Conservation (phyloP, 1,284 basidiomycete species). For the Microbotryum scabiosae region DNA sequence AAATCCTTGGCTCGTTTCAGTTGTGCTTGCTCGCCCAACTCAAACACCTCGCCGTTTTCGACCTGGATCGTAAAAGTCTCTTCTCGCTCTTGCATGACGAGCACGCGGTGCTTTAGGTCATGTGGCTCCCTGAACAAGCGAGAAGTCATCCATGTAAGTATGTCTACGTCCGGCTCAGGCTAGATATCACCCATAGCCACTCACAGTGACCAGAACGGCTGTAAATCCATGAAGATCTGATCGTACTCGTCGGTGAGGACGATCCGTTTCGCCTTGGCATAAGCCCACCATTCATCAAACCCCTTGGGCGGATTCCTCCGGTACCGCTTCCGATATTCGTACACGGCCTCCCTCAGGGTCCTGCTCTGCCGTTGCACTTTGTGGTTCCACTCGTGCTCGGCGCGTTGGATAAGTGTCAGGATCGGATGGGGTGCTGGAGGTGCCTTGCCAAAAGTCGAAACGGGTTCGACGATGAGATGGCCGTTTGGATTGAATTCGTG, state of each 20-base stretch:
- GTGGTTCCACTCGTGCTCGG: slow-evolving; percentile 43
- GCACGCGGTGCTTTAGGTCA: slow-evolving; percentile 27
- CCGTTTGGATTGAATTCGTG: slow-evolving; percentile 25
- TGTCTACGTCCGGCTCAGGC: not conserved
- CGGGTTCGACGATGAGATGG: slow-evolving; percentile 27
- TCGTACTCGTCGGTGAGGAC: slow-evolving; percentile 30
- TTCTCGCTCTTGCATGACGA: slow-evolving; percentile 32
- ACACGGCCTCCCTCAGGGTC: slow-evolving; percentile 44
- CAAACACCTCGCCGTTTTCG: slow-evolving; percentile 14
- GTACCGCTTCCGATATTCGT: slow-evolving; percentile 43
- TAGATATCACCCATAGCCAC: not conserved
- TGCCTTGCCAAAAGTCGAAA: slow-evolving; percentile 8
- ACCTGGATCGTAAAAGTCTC: slow-evolving; percentile 35
- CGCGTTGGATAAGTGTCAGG: slow-evolving; percentile 42
- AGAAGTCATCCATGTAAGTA: not conserved
- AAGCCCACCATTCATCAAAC: slow-evolving; percentile 32
- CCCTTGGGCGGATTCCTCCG: slow-evolving; percentile 41
- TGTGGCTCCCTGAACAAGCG: slow-evolving; percentile 20
- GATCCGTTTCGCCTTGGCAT: slow-evolving; percentile 24
- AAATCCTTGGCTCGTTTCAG: slow-evolving; percentile 33
- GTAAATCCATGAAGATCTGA: slow-evolving; percentile 21
- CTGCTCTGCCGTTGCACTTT: slow-evolving; percentile 43
- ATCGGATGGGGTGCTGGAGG: slow-evolving; percentile 39
- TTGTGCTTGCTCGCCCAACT: slow-evolving; percentile 28
- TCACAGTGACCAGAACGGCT: slow-evolving; percentile 26